These are phyloP conservation scores for Neurospora sp. DNA, from an alignment of 495 filamentous ascomycete genomes.

Conservation along the genomic window DNA sequence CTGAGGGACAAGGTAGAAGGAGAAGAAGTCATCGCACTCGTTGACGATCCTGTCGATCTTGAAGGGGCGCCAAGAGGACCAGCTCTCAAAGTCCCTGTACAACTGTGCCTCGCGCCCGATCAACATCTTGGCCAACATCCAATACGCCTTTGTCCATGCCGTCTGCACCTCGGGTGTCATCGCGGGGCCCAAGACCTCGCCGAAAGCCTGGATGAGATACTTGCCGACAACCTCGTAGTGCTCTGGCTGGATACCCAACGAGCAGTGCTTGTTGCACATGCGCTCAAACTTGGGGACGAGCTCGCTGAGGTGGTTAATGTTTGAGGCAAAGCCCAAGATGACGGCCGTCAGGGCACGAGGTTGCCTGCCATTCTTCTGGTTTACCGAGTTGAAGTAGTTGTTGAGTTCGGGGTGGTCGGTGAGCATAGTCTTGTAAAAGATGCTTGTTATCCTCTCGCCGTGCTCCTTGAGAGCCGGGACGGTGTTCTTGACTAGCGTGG, in stretches of 20 bases:
- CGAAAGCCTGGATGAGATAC: constrained; percentile 57
- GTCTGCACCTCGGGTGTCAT: constrained; percentile 53
- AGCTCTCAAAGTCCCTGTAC: constrained; percentile 45
- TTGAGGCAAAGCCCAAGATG: constrained; percentile 57
- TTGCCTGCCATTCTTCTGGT: constrained; percentile 60
- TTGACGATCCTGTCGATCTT: constrained; percentile 49
- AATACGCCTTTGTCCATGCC: constrained; percentile 64
- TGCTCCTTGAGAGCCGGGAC: constrained; percentile 47
- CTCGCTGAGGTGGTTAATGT: constrained; percentile 60
- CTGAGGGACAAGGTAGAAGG: constrained; percentile 60
- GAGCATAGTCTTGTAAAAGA: constrained; percentile 63
- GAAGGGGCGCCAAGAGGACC: constrained; percentile 60
- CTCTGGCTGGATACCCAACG: constrained; percentile 56
- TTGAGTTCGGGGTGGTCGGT: constrained; percentile 53
- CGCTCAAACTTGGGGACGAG: constrained; percentile 55
- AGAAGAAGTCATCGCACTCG: constrained; percentile 57
- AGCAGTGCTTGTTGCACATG: constrained; percentile 67
- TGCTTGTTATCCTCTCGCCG: constrained; percentile 53
- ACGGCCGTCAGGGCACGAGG: constrained; percentile 53
- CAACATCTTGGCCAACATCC: constrained; percentile 59
- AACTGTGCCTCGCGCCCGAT: constrained; percentile 53
- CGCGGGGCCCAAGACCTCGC: constrained; percentile 53
- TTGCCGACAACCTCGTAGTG: constrained; percentile 61
- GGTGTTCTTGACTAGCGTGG: constrained; percentile 34
- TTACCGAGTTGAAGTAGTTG: constrained; percentile 58